Evolutionary conservation across 202 grass and related monocot species (phyloP).

Genomic region (Dendrocalamus latiflorus): DNA sequence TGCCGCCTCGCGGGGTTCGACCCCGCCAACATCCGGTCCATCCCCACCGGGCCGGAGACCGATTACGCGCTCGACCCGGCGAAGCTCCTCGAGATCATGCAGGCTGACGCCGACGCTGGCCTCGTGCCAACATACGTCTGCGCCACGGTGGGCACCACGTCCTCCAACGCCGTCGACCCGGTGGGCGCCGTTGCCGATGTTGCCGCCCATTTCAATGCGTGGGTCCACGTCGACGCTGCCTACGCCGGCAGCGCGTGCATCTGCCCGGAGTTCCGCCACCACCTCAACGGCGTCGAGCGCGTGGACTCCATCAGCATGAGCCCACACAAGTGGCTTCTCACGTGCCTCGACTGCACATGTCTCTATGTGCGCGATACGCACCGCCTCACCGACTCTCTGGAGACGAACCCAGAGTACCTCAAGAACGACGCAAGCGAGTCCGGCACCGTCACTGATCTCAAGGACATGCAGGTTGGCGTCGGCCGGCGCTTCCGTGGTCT

Average conservation of each 20-base stretch:
- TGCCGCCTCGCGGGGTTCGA: conserved; percentile 53
- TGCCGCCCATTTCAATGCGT: conserved; percentile 20
- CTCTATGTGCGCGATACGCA: no score
- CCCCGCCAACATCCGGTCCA: conserved; percentile 43
- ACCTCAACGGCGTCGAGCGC: conserved; percentile 44
- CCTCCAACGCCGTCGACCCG: no score
- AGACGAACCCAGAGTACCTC: no score
- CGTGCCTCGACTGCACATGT: no score
- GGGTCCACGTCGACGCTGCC: conserved; percentile 50
- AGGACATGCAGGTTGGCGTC: conserved; percentile 65
- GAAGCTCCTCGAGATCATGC: no score
- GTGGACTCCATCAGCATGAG: no score
- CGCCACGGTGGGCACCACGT: no score
- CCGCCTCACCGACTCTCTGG: no score
- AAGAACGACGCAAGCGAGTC: conserved; percentile 58
- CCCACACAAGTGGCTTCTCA: no score
- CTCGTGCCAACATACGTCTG: no score
- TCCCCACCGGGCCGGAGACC: conserved; percentile 7
- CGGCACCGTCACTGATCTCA: conserved; percentile 48
- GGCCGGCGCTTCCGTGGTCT: conserved; percentile 55
- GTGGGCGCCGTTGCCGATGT: conserved; percentile 36
- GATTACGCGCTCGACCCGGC: conserved; percentile 36
- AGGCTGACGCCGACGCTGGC: no score
- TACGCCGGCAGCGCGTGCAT: conserved; percentile 66
- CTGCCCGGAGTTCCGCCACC: conserved; percentile 62